These are phyloP conservation scores for Termitomyces sp. DNA, from an alignment of 768 basidiomycete genomes.

Conservation along the genomic window DNA sequence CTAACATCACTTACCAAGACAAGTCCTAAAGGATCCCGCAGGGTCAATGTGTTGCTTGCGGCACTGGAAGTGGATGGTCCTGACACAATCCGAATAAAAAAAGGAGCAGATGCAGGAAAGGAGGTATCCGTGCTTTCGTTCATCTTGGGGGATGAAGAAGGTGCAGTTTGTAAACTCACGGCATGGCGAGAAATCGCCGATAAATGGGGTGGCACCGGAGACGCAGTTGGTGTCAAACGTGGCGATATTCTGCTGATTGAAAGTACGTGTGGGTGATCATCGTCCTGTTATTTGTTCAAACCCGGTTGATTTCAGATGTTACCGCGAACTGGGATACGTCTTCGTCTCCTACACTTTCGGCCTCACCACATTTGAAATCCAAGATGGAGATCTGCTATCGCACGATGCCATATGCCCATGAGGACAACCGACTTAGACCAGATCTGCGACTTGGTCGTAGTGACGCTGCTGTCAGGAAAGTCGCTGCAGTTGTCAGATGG, in stretches of 20 bases:
- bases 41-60: slow-evolving; percentile 57
- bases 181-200: slow-evolving; percentile 80
- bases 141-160: slow-evolving; percentile 70
- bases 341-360: slow-evolving; percentile 48
- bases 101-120: slow-evolving; percentile 64
- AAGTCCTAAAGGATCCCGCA: slow-evolving; percentile 34
- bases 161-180: slow-evolving; percentile 62
- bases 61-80: slow-evolving; percentile 76
- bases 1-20: slow-evolving; percentile 33
- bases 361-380: slow-evolving; percentile 64
- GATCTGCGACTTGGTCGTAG: slow-evolving; percentile 68
- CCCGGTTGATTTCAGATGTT: slow-evolving; percentile 39
- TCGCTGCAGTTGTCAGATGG: slow-evolving; percentile 63
- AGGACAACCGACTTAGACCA: slow-evolving; percentile 59
- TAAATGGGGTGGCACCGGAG: slow-evolving; percentile 51
- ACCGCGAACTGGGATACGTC: slow-evolving; percentile 38
- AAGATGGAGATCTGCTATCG: slow-evolving; percentile 69
- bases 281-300: background rate
- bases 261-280: slow-evolving; percentile 38
- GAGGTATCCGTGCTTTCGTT: slow-evolving; percentile 64
- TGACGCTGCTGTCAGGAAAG: slow-evolving; percentile 63
- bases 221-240: slow-evolving; percentile 44
- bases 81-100: slow-evolving; percentile 60
- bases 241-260: slow-evolving; percentile 71
- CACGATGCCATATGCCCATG: slow-evolving; percentile 59